Evolutionary conservation across 139 green algal species (phyloP).

Genomic region (Eudorina sp.): DNA sequence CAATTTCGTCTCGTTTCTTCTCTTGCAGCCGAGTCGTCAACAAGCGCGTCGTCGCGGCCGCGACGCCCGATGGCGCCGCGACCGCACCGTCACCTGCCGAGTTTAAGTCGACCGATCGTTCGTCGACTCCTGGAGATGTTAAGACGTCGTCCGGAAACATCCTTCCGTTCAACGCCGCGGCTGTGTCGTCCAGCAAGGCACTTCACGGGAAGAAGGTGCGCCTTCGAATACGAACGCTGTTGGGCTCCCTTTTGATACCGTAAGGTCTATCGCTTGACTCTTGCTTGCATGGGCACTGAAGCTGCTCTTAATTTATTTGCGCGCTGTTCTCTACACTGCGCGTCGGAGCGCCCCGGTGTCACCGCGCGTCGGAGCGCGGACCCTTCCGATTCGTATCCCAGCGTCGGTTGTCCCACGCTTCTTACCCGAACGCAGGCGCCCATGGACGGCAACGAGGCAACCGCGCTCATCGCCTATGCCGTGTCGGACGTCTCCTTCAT

Average conservation of each 20-base stretch:
- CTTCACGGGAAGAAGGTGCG: background rate
- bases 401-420: background rate
- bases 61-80: background rate
- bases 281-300: too few species aligned
- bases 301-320: background rate
- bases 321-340: too few species aligned
- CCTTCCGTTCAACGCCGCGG: background rate
- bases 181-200: background rate
- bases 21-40: background rate
- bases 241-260: background rate
- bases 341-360: too few species aligned
- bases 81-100: background rate
- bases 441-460: conserved; percentile 72
- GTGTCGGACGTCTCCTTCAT: conserved; percentile 72
- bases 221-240: background rate
- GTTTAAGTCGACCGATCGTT: background rate
- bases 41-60: background rate
- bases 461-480: conserved; percentile 66
- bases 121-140: background rate
- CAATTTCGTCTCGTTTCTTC: background rate
- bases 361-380: too few species aligned
- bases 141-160: background rate
- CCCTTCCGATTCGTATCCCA: too few species aligned
- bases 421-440: background rate
- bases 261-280: background rate